These are phyloP conservation scores for Neofusicoccum laricinum DNA, from an alignment of 2,329 filamentous ascomycete genomes.

Conservation along the genomic window DNA sequence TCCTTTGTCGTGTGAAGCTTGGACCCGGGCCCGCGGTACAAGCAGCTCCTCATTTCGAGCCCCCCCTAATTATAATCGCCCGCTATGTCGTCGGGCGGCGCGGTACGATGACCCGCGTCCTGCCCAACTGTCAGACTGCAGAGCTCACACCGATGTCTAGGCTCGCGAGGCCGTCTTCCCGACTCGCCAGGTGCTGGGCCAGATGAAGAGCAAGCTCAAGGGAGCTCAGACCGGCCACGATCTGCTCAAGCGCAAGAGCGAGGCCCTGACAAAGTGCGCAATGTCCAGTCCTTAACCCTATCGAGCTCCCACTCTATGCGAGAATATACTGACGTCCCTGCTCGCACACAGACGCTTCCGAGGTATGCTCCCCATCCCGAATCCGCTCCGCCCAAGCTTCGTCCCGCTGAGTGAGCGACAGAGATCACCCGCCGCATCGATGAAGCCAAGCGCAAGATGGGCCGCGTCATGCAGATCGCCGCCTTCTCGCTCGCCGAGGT, in stretches of 20 bases:
- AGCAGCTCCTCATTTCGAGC: background rate
- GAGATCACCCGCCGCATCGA: slow-evolving; percentile 97
- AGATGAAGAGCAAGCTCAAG: slow-evolving; percentile 99
- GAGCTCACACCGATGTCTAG: slow-evolving; percentile 47
- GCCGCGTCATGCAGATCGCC: slow-evolving; percentile 97
- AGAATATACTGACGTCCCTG: slow-evolving; percentile 13
- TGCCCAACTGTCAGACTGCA: slow-evolving; percentile 20
- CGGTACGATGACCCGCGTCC: slow-evolving; percentile 38
- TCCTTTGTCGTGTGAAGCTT: background rate
- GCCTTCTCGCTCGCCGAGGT: slow-evolving; percentile 97
- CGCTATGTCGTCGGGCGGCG: slow-evolving; percentile 52
- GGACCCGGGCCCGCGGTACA: background rate
- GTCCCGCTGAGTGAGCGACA: slow-evolving; percentile 20
- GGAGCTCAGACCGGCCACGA: slow-evolving; percentile 76
- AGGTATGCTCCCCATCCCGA: slow-evolving; percentile 54
- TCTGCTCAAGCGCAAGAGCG: slow-evolving; percentile 94
- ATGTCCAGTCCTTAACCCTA: slow-evolving; percentile 18
- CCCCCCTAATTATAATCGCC: slow-evolving; percentile 10
- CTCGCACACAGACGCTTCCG: slow-evolving; percentile 68
- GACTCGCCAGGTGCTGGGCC: slow-evolving; percentile 90
- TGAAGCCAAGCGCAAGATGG: slow-evolving; percentile 99
- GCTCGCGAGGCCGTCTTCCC: slow-evolving; percentile 96
- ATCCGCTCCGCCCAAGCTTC: slow-evolving; percentile 4
- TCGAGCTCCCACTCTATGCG: background rate
- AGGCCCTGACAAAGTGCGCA: slow-evolving; percentile 89